phyloP scores from a whole-genome alignment of 208 protist genomes.

The Vickermania ingenoplastis region DNA sequence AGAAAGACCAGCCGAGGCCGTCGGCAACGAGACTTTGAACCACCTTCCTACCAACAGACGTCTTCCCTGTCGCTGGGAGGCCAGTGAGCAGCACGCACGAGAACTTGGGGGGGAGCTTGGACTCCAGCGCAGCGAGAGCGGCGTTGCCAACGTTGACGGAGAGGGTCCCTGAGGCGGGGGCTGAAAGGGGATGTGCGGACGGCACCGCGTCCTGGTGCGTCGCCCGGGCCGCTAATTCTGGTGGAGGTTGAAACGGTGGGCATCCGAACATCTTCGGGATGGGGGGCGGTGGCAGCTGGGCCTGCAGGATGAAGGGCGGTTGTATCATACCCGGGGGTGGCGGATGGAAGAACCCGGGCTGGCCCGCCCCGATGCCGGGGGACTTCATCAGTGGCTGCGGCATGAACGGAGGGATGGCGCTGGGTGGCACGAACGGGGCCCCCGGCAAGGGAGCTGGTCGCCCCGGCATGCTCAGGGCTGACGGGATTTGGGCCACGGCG shows the following conservation, averaged over 20 bases:
- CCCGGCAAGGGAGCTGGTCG: neutral
- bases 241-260: no score
- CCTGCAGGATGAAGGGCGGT: slow-evolving; percentile 12
- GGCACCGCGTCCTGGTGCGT: neutral
- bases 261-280: no score
- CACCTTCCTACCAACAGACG: slow-evolving; percentile 59
- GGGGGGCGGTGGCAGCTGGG: no score
- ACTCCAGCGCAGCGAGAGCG: slow-evolving; percentile 47
- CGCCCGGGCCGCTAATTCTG: neutral
- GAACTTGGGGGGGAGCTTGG: slow-evolving; percentile 82
- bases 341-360: slow-evolving; percentile 12
- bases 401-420: neutral
- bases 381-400: neutral
- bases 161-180: slow-evolving; percentile 11
- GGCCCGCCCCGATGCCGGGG: neutral
- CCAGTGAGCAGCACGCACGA: slow-evolving; percentile 76
- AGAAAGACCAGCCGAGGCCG: slow-evolving; percentile 74
- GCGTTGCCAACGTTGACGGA: slow-evolving; percentile 70
- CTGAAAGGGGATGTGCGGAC: slow-evolving; percentile 7
- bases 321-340: slow-evolving; percentile 17
- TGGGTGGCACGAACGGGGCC: neutral
- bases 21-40: slow-evolving; percentile 65
- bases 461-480: neutral
- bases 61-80: slow-evolving; percentile 69
- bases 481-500: neutral